Evolutionary conservation across 768 basidiomycete genomes (phyloP).

Genomic region (Rhizopogon vinicolor): DNA sequence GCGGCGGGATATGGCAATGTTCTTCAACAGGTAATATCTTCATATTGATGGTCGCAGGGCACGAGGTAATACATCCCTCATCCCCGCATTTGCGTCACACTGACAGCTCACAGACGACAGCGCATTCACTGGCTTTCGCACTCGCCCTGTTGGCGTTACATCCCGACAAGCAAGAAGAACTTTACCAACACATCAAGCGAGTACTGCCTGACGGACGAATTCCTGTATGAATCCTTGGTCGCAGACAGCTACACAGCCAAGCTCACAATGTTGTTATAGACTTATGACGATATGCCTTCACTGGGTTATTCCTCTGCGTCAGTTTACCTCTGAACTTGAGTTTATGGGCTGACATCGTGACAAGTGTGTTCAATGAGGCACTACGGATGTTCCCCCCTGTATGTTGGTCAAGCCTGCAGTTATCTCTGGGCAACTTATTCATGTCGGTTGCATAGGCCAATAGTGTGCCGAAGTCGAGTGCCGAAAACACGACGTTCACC

Average conservation of each 20-base stretch:
- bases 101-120: conserved; percentile 22
- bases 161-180: conserved; percentile 34
- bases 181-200: conserved; percentile 27
- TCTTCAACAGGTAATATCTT: conserved; percentile 28
- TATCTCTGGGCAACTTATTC: neutral
- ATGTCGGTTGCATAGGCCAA: conserved; percentile 28
- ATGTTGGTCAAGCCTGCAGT: neutral
- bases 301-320: conserved; percentile 23
- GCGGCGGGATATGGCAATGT: neutral
- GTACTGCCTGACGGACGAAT: conserved; percentile 17
- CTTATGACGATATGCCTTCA: conserved; percentile 24
- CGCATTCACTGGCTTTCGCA: conserved; percentile 27
- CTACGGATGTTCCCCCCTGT: conserved; percentile 28
- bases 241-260: neutral
- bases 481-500: conserved; percentile 42
- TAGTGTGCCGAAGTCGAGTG: conserved; percentile 38
- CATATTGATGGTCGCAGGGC: conserved; percentile 52
- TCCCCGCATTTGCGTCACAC: neutral
- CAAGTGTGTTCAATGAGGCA: conserved; percentile 27
- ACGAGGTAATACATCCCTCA: conserved; percentile 35
- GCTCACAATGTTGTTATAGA: conserved; percentile 7
- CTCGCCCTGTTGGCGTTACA: conserved; percentile 34
- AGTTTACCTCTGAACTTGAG: neutral
- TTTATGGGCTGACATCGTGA: neutral
- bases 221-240: conserved; percentile 16